Evolutionary conservation across 768 basidiomycete species (phyloP), one percentile per base, ranked within the genome.

Genomic region (Megacollybia marginata): DNA sequence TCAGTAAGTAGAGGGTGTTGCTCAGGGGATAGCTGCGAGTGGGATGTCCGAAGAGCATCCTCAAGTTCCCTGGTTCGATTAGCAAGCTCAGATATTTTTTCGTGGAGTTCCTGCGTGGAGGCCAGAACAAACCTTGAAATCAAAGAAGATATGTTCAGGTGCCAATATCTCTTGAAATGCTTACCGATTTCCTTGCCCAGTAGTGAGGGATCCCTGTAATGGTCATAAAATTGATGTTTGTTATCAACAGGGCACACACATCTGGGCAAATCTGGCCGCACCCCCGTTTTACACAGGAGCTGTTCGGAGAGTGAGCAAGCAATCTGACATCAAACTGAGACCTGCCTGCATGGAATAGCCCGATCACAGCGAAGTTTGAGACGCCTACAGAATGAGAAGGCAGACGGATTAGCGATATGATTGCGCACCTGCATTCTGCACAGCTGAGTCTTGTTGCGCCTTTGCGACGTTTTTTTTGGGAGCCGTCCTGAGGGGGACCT

Each of bases 191-290:
- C 87, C 88, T 64, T 88, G 83, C 8, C 88, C 88, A 44, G 88
- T 89, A 9, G 86, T 88, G 42, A 89, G 68, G 10, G 85, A 87
- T 47, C 86, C 85, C 87, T 71, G 28, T 12, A 32, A 19, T 42
- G 51, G 18, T 55, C 43, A 42, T 31, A 46, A 16, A 19, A 45
- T 47, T 47, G 33, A 46, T 47, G 59, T 59, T 46, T 59, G 53
- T 49, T 57, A 48, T 52, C 16, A 51, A 52, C 46, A 42, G 44
- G 51, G 54, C 9, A 69, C 78, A 51, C 62, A 83, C 83, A 62
- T 90, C 88, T 46, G 88, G 88, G 63, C 88, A 91, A 54, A 91
- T 89, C 49, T 86, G 82, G 46, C 81, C 83, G 85, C 87, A 11
- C 85, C 85, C 54, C 23, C 23, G 23, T 85, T 76, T 65, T 78